These are phyloP conservation scores for Penicillium canariense DNA, from an alignment of 495 filamentous ascomycete genomes.

Conservation along the genomic window DNA sequence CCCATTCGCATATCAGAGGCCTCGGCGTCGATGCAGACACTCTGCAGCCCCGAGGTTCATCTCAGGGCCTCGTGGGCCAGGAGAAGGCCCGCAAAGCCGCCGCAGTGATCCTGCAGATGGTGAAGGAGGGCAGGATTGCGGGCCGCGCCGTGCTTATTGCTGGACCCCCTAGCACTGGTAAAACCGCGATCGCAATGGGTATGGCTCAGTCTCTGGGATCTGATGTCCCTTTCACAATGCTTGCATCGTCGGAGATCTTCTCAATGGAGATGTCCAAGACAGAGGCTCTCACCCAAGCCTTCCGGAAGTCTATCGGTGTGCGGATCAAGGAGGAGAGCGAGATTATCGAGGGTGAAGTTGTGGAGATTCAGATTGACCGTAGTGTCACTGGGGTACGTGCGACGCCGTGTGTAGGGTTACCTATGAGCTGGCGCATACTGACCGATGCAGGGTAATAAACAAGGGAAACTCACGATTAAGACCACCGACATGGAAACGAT, in stretches of 20 bases:
- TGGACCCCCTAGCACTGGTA: slow-evolving; percentile 95
- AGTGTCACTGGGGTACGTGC: slow-evolving; percentile 80
- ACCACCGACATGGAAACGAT: slow-evolving; percentile 99
- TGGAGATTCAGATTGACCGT: slow-evolving; percentile 98
- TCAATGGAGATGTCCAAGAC: slow-evolving; percentile 99
- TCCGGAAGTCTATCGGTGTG: slow-evolving; percentile 94
- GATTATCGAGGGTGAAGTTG: slow-evolving; percentile 98
- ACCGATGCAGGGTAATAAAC: slow-evolving; percentile 70
- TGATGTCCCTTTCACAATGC: slow-evolving; percentile 94
- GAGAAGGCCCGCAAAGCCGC: slow-evolving; percentile 95
- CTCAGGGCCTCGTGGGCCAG: slow-evolving; percentile 96
- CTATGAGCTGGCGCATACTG: slow-evolving; percentile 13
- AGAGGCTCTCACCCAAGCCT: slow-evolving; percentile 95
- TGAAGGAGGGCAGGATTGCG: slow-evolving; percentile 96
- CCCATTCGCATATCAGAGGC: slow-evolving; percentile 96
- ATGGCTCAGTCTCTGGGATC: slow-evolving; percentile 94
- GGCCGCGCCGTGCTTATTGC: slow-evolving; percentile 93
- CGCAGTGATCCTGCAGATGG: slow-evolving; percentile 95
- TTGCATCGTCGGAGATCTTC: slow-evolving; percentile 95
- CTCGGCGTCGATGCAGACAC: slow-evolving; percentile 91
- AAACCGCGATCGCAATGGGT: slow-evolving; percentile 98
- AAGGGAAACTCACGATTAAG: slow-evolving; percentile 99
- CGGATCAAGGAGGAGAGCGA: slow-evolving; percentile 98
- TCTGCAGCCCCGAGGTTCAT: slow-evolving; percentile 78
- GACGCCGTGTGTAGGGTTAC: background rate